Evolutionary conservation across 2,329 filamentous ascomycete species (phyloP), one percentile per base, ranked within the genome.

Genomic region (Coniochaeta hoffmannii): DNA sequence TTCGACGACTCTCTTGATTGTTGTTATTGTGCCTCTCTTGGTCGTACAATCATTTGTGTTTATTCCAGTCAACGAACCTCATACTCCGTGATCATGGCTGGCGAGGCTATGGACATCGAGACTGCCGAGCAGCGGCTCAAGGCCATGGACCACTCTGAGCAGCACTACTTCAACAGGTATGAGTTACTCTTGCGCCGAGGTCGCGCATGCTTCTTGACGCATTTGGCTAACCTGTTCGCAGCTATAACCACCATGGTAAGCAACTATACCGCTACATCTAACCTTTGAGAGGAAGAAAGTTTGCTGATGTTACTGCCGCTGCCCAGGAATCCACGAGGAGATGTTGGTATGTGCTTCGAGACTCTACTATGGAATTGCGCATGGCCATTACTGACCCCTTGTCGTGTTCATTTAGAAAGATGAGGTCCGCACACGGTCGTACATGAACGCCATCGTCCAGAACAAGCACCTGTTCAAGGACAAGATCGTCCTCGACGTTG

Each of bases 121-220:
- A 69, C 74, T 62, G 82, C 81, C 51, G 82, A 86, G 75, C 71
- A 80, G 69, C 76, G 78, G 73, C 80, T 89, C 73, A 85, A 86
- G 69, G 72, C 76, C 65, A 86, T 96, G 82, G 88, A 89, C 71
- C 92, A 96, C 77, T 94, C 92, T 61, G 94, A 99, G 80, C 91
- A 95, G 73, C 94, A 97, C 75, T 99, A 97, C 80, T 97, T 97
- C 79, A 97, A 97, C 78, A 96, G 91, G 92, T 95, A 76, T 58
- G 56, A 71, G 62, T 58, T 58, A 50, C 56, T 54, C 38, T 56
- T 54, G 58, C 22, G 53, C 61, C 66, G 56, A 64, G 62, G 17
- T 15, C 10, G 15, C 49, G 28, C n/a, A 51, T 15, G 28, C 49
- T 32, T n/a, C 1, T 14, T 3, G 3, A 9, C 2, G n/a, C 4